phyloP scores from a whole-genome alignment of 2,329 filamentous ascomycete genomes.

The Fusarium sacchari region DNA sequence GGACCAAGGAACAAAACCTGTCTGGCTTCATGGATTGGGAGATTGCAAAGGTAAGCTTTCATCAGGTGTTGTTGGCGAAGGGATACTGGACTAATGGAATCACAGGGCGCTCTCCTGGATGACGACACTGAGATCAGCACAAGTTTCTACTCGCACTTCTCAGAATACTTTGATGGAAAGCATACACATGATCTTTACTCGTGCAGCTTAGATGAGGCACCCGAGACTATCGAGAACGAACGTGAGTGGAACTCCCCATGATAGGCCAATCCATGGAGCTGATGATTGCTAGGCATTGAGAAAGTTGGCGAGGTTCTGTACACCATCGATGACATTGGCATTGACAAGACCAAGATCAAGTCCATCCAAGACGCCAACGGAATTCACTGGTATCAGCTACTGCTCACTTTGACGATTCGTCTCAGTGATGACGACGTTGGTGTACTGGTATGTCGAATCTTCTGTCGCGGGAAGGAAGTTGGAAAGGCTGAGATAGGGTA shows the following conservation, averaged over 20 bases:
- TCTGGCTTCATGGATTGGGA: background rate
- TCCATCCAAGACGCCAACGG: background rate
- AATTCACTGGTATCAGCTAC: background rate
- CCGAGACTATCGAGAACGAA: background rate
- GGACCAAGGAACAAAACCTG: background rate
- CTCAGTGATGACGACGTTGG: background rate
- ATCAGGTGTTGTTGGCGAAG: accelerated
- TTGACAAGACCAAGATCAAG: background rate
- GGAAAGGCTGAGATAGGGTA: background rate
- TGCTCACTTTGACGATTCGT: background rate
- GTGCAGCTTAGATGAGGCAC: background rate
- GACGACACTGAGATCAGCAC: background rate
- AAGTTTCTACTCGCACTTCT: background rate
- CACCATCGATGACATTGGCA: background rate
- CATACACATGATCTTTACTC: background rate
- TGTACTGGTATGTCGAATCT: background rate
- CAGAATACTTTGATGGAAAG: background rate
- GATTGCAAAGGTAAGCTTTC: background rate
- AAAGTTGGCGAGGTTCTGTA: background rate
- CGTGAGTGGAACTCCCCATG: accelerated
- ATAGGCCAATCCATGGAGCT: accelerated
- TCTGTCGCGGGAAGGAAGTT: background rate
- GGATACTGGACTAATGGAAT: accelerated
- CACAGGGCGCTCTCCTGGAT: background rate
- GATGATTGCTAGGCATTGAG: background rate